Conservation (phyloP, 2,329 filamentous ascomycete species). For the Microsporum canis region DNA sequence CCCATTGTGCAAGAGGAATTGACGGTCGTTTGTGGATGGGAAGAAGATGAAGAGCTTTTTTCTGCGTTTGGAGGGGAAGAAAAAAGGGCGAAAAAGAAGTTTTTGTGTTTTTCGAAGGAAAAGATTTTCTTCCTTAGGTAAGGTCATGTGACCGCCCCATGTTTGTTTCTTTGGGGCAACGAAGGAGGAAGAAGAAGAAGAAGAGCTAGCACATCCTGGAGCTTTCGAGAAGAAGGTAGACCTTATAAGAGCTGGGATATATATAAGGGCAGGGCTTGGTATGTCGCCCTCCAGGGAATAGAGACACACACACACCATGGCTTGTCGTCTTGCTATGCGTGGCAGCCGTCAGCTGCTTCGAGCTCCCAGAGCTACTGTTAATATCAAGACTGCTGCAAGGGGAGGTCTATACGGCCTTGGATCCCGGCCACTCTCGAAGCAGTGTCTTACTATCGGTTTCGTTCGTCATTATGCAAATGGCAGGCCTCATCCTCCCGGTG, state of each 20-base stretch:
- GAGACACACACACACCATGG: background rate
- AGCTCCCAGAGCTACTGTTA: background rate
- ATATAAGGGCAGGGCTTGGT: background rate
- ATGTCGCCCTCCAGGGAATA: background rate
- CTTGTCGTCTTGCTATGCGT: background rate
- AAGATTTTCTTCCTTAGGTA: background rate
- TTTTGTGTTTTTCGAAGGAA: background rate
- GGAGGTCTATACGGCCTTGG: background rate
- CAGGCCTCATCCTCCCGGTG: slow-evolving; percentile 73
- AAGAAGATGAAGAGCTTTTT: slow-evolving; percentile 16
- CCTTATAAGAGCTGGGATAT: background rate
- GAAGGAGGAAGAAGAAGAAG: background rate
- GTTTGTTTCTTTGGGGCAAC: background rate
- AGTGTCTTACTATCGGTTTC: background rate
- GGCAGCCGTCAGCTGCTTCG: background rate
- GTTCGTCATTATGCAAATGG: slow-evolving; percentile 44
- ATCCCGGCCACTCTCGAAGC: background rate
- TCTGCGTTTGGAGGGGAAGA: background rate
- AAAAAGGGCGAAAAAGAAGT: background rate
- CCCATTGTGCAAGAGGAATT: slow-evolving; percentile 42
- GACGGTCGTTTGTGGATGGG: background rate
- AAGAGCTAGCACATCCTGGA: slow-evolving; percentile 16
- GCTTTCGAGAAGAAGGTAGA: slow-evolving; percentile 29
- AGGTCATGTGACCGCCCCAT: background rate
- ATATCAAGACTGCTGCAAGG: background rate